Conservation (phyloP, 495 filamentous ascomycete genomes). For the Penicillium flavigenum region DNA sequence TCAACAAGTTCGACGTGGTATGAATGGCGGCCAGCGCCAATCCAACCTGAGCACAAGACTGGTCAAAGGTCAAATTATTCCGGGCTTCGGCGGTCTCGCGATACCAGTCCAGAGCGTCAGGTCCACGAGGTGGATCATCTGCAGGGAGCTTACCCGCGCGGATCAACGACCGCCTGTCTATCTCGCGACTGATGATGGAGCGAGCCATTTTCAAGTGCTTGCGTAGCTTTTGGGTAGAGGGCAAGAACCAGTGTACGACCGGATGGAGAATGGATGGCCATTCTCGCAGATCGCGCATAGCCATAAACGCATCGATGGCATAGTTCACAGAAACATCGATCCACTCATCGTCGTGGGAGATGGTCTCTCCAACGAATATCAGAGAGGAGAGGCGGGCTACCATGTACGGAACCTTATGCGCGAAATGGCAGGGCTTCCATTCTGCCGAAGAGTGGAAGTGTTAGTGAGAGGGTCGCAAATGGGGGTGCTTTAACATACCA, state of each 20-base stretch:
- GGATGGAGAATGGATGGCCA: conserved; percentile 40
- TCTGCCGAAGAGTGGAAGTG: conserved; percentile 15
- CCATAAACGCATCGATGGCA: conserved; percentile 51
- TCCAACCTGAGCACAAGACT: conserved; percentile 30
- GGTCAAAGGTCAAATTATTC: conserved; percentile 19
- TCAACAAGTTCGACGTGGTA: conserved; percentile 42
- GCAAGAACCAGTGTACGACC: conserved; percentile 40
- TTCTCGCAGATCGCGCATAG: conserved; percentile 31
- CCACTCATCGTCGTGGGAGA: conserved; percentile 57
- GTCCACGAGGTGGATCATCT: conserved; percentile 20
- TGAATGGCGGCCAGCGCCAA: conserved; percentile 48
- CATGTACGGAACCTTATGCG: conserved; percentile 36
- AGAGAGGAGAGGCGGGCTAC: conserved; percentile 59
- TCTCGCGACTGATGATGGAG: conserved; percentile 34
- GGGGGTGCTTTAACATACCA: conserved; percentile 23
- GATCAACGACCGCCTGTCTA: conserved; percentile 29
- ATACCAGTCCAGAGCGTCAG: conserved; percentile 41
- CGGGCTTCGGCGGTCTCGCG: conserved; percentile 25
- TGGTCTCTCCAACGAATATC: conserved; percentile 54
- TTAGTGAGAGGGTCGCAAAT: conserved; percentile 5
- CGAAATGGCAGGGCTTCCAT: conserved; percentile 34
- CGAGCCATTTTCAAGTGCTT: conserved; percentile 25
- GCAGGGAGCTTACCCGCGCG: conserved; percentile 27
- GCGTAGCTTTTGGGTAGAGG: conserved; percentile 30
- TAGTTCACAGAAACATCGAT: conserved; percentile 56